These are phyloP conservation scores for Trichophyton benhamiae DNA, from an alignment of 2,329 filamentous ascomycete species.

Conservation along the genomic window DNA sequence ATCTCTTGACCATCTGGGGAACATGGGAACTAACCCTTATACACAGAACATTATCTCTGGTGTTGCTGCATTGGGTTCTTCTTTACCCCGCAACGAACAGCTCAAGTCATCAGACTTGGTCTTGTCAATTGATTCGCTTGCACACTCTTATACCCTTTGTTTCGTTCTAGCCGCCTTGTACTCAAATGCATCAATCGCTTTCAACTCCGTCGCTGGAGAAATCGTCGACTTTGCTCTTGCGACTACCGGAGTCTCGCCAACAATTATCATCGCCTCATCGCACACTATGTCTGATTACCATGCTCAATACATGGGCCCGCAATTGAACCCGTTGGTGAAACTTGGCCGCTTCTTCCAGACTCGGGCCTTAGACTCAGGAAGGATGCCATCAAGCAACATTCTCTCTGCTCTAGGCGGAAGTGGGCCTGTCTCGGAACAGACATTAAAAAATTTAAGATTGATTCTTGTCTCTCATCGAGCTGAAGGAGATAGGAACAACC, in stretches of 20 bases:
- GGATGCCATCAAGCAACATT: conserved; percentile 56
- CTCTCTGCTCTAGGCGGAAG: conserved; percentile 37
- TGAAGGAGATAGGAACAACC: conserved; percentile 47
- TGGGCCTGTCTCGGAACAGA: conserved; percentile 30
- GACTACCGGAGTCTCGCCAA: conserved; percentile 63
- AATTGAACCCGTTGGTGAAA: conserved; percentile 52
- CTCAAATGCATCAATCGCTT: conserved; percentile 69
- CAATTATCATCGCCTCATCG: conserved; percentile 67
- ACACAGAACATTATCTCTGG: conserved; percentile 70
- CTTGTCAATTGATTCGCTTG: conserved; percentile 69
- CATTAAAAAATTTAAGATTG: conserved; percentile 60
- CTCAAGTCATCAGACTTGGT: conserved; percentile 66
- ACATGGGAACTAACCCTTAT: conserved; percentile 8
- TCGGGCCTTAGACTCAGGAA: conserved; percentile 57
- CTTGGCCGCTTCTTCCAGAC: conserved; percentile 60
- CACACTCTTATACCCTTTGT: conserved; percentile 64
- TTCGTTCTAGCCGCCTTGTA: conserved; percentile 73
- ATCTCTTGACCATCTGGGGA: neutral
- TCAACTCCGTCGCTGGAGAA: conserved; percentile 75
- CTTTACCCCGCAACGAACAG: conserved; percentile 62
- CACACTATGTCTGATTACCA: conserved; percentile 59
- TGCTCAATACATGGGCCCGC: conserved; percentile 45
- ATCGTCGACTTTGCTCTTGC: conserved; percentile 60
- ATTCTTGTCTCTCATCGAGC: conserved; percentile 66
- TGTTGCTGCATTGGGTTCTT: conserved; percentile 62